A percentile compares a stretch with the other conserved stretches of the same genome.
These are phyloP conservation scores for Clavariopsis aquatica DNA, from an alignment of 495 filamentous ascomycete species.

Conservation along the genomic window DNA sequence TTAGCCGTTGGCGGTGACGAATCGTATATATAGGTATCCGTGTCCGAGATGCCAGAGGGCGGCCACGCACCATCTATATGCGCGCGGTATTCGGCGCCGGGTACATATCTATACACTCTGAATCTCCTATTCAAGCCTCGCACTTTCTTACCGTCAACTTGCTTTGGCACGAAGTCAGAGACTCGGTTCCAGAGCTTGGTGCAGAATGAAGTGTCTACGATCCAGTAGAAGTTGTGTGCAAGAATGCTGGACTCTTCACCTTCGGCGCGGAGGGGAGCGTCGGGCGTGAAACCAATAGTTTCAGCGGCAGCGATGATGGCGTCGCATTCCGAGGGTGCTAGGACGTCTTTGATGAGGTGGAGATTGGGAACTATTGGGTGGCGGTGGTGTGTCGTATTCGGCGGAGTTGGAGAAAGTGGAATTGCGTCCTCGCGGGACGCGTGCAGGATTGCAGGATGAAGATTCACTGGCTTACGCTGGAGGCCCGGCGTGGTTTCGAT, in stretches of 20 bases:
- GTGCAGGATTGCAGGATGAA: conserved; percentile 51
- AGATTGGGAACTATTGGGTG: conserved; percentile 50
- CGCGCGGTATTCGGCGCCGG: conserved; percentile 52
- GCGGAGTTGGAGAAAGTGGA: conserved; percentile 40
- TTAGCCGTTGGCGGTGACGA: conserved; percentile 47
- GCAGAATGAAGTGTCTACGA: conserved; percentile 49
- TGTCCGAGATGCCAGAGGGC: conserved; percentile 47
- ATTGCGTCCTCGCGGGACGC: conserved; percentile 46
- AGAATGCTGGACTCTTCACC: conserved; percentile 50
- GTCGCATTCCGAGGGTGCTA: conserved; percentile 48
- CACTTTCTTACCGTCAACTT: conserved; percentile 44
- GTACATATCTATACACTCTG: conserved; percentile 54
- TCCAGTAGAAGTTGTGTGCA: conserved; percentile 57
- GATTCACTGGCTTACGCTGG: conserved; percentile 53
- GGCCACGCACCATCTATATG: conserved; percentile 54
- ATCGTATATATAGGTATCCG: conserved; percentile 52
- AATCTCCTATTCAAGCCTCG: conserved; percentile 53
- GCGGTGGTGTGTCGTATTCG: conserved; percentile 40
- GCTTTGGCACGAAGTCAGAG: conserved; percentile 44
- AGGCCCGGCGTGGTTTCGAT: conserved; percentile 50
- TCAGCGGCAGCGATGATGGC: conserved; percentile 53
- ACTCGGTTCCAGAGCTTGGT: conserved; percentile 50
- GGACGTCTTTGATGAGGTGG: conserved; percentile 45
- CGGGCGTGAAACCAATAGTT: conserved; percentile 50
- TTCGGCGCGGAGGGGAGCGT: conserved; percentile 50